These are phyloP conservation scores for Phyllosticta capitalensis DNA, from an alignment of 2,329 filamentous ascomycete species.

Conservation along the genomic window DNA sequence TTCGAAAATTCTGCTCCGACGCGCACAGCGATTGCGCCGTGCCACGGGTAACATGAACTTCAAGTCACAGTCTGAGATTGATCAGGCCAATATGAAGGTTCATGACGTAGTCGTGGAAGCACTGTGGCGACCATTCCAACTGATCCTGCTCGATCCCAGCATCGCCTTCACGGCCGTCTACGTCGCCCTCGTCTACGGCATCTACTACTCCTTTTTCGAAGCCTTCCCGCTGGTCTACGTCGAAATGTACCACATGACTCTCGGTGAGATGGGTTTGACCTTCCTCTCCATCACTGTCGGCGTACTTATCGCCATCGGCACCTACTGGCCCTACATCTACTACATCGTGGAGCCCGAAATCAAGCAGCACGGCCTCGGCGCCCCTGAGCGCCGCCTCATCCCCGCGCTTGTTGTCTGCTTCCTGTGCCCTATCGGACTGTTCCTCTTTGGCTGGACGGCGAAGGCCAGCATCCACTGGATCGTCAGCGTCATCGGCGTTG, in stretches of 20 bases:
- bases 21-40: slow-evolving; percentile 27
- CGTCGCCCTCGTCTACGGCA: slow-evolving; percentile 15
- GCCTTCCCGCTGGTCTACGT: slow-evolving; percentile 33
- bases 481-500: slow-evolving; percentile 31
- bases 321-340: slow-evolving; percentile 18
- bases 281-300: slow-evolving; percentile 26
- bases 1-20: slow-evolving; percentile 18
- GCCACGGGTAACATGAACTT: slow-evolving; percentile 46
- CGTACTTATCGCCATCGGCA: slow-evolving; percentile 16
- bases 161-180: slow-evolving; percentile 16
- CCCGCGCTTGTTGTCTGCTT: slow-evolving; percentile 23
- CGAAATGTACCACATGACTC: slow-evolving; percentile 30
- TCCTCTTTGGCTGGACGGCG: slow-evolving; percentile 27
- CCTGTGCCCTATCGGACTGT: slow-evolving; percentile 22
- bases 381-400: slow-evolving; percentile 23
- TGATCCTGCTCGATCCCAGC: slow-evolving; percentile 31
- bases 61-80: slow-evolving; percentile 54
- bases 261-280: slow-evolving; percentile 24
- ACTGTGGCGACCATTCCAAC: slow-evolving; percentile 33
- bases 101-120: slow-evolving; percentile 31
- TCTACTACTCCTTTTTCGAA: slow-evolving; percentile 18
- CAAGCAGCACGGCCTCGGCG: slow-evolving; percentile 15
- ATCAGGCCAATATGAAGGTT: slow-evolving; percentile 44
- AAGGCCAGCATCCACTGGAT: slow-evolving; percentile 28
- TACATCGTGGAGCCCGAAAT: slow-evolving; percentile 18